Base-by-base conservation (phyloP, 345 rosid genomes). In the Excoecaria cochinchinensis region DNA sequence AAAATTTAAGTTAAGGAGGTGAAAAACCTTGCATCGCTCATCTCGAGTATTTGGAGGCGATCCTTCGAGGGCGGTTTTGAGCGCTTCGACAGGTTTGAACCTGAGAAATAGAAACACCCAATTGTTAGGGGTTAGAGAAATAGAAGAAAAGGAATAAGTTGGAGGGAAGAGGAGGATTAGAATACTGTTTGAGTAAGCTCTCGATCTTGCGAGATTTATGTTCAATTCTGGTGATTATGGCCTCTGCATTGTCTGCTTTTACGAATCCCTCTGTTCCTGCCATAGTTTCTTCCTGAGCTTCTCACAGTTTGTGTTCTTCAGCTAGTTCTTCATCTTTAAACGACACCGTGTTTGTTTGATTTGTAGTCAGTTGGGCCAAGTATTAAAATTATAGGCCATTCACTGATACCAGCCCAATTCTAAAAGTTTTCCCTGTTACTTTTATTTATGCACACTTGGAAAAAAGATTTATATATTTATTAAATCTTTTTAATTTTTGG, bases 11-110 rank as follows among this genome's bases (percentile, higher is more conserved):
- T 12, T 58, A 67, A 64, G 40, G 62, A 64, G 25, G 22, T 1
- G 77, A 47, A 50, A 11, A 72, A 90, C 99, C 98, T 95, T 91
- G 98, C 96, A 95, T 44, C 97, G 90, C 81, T 92, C 97, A 69
- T 94, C 98, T 47, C 74, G 81, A 66, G 97, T 90, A 73, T 86
- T 91, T 1, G 97, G 95, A 64, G 95, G 97, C 38, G 94, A 86
- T 10, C 97, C 99, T 82, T 95, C 97, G 2, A 92, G 95, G 24
- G 94, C 94, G 11, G 97, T 95, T 90, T 92, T 91, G 55, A 91
- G 88, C 73, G 97, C 97, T 85, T 95, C 97, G 0, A 95, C 87
- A 5, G 86, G 87, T 68, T 82, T 89, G 70, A 76, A 83, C 84
- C 88, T 82, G 74, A 38, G 2, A 15, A 3, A 46, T 24, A 47